phyloP scores from a whole-genome alignment of 1,284 basidiomycete genomes.

The Rhodotorula sp. region DNA sequence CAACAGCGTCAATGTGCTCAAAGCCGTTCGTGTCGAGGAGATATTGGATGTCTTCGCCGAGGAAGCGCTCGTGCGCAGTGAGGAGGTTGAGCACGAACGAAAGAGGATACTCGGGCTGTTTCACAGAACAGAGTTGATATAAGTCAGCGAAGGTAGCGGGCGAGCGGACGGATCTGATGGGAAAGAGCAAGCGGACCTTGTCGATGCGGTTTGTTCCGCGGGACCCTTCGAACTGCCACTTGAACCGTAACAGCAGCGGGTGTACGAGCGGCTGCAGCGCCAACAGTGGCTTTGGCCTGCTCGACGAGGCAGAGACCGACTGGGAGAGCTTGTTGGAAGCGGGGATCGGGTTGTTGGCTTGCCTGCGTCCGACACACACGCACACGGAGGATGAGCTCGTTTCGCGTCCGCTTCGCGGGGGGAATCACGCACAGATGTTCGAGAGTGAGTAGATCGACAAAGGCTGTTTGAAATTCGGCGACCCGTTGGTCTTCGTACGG shows the following conservation, averaged over 20 bases:
- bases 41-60: slow-evolving; percentile 72
- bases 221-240: slow-evolving; percentile 89
- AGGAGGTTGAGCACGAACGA: slow-evolving; percentile 80
- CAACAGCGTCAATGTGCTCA: slow-evolving; percentile 69
- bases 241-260: slow-evolving; percentile 83
- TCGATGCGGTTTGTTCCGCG: slow-evolving; percentile 87
- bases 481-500: slow-evolving; percentile 58
- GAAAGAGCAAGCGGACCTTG: slow-evolving; percentile 61
- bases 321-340: slow-evolving; percentile 7
- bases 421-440: slow-evolving; percentile 65
- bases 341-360: slow-evolving; percentile 12
- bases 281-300: slow-evolving; percentile 60
- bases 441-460: slow-evolving; percentile 69
- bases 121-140: not conserved
- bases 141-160: not conserved
- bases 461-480: slow-evolving; percentile 67
- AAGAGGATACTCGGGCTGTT: slow-evolving; percentile 94
- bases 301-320: slow-evolving; percentile 3
- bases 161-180: not conserved
- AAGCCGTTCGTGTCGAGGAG: slow-evolving; percentile 65
- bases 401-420: not conserved
- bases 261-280: slow-evolving; percentile 80
- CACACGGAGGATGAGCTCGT: no score
- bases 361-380: not conserved
- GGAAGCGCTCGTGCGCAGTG: slow-evolving; percentile 76